These are phyloP conservation scores for Pseudogymnoascus sp. DNA, from an alignment of 2,329 filamentous ascomycete species.

Conservation along the genomic window DNA sequence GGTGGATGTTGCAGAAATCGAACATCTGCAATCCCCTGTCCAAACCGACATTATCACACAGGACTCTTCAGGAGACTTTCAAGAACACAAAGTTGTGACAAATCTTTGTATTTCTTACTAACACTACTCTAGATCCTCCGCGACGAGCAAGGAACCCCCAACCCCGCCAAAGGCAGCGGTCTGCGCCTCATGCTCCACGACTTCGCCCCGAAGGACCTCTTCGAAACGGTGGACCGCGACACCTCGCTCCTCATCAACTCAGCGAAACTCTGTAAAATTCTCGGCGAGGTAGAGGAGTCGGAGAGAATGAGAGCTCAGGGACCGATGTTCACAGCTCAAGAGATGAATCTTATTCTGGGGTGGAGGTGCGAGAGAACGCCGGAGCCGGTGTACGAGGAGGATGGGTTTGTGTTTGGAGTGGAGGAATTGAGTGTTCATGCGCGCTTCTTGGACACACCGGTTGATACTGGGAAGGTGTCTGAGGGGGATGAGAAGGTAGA, in stretches of 20 bases:
- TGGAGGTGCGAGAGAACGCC: background rate
- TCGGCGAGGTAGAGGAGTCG: background rate
- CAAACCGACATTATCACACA: background rate
- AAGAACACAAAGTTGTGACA: background rate
- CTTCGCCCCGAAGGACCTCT: background rate
- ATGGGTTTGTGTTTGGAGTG: background rate
- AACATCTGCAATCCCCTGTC: background rate
- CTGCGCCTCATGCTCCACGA: background rate
- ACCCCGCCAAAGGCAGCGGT: background rate
- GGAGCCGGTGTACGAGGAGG: background rate
- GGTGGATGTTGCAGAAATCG: background rate
- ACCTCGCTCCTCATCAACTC: background rate
- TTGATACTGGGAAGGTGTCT: background rate
- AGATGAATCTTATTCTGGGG: no score
- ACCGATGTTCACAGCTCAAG: no score
- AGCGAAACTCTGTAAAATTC: background rate
- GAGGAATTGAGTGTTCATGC: background rate
- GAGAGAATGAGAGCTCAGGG: background rate
- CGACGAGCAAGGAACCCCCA: background rate
- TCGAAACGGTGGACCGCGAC: background rate
- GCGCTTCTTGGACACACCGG: background rate
- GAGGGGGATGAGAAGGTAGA: background rate
- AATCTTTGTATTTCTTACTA: constrained; percentile 21
- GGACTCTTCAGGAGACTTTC: background rate
- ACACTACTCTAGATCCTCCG: background rate